Percentiles rank a stretch among this genome's conserved stretches.
phyloP scores from a whole-genome alignment of 495 filamentous ascomycete genomes.

The Penicillium angulare region DNA sequence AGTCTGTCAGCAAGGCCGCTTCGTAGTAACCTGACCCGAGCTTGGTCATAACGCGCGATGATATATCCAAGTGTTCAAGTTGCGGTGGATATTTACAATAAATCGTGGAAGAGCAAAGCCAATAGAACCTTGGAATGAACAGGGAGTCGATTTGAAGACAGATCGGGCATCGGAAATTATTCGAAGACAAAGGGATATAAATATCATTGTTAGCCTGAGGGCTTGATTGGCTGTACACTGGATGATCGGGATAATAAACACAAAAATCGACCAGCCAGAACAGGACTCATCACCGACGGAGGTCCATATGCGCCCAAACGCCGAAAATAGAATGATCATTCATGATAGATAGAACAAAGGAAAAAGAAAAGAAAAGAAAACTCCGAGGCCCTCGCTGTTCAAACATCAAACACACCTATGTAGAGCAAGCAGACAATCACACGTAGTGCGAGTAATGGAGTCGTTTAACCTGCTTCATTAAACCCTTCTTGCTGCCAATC shows the following conservation, averaged over 20 bases:
- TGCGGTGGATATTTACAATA: too few relatives aligned
- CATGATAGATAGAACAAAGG: slow-evolving; percentile 8
- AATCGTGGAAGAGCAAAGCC: too few relatives aligned
- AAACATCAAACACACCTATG: slow-evolving; percentile 11
- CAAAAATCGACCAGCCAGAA: slow-evolving; percentile 6
- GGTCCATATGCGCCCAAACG: slow-evolving; percentile 12
- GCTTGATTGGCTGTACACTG: slow-evolving; percentile 13
- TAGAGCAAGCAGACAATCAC: not conserved
- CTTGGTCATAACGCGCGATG: too few relatives aligned
- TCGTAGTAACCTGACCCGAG: too few relatives aligned
- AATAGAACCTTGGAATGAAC: too few relatives aligned
- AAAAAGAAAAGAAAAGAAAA: slow-evolving; percentile 9
- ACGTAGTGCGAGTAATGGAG: slow-evolving; percentile 1
- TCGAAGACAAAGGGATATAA: not conserved
- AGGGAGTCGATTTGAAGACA: too few relatives aligned
- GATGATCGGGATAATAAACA: slow-evolving; percentile 7
- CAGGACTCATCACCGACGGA: slow-evolving; percentile 7
- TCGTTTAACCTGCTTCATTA: slow-evolving; percentile 26
- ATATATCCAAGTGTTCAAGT: too few relatives aligned
- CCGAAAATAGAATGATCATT: slow-evolving; percentile 14
- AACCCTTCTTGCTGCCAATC: slow-evolving; percentile 66
- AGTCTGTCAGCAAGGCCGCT: too few relatives aligned
- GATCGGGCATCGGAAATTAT: too few relatives aligned
- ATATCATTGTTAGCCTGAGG: not conserved
- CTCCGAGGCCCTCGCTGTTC: slow-evolving; percentile 22